These are phyloP conservation scores for Glycine soja DNA, from an alignment of 306 rosid species.

Conservation along the genomic window DNA sequence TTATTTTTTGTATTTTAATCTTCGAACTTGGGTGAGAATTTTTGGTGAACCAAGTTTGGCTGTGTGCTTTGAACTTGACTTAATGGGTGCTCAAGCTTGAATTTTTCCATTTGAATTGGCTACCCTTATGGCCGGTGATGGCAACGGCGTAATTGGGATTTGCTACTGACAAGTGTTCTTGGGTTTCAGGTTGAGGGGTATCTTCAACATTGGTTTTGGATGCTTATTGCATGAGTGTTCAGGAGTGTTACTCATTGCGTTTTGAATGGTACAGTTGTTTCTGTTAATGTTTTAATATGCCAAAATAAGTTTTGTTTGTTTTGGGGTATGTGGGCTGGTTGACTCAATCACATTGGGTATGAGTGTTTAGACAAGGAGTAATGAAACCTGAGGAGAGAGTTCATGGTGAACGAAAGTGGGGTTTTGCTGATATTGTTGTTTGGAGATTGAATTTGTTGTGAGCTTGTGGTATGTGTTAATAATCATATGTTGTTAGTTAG, in stretches of 20 bases:
- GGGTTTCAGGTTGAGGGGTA: constrained; percentile 54
- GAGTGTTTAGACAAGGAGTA: constrained; percentile 37
- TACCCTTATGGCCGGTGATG: neutral
- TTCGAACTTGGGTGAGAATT: constrained; percentile 44
- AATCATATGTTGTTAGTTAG: constrained; percentile 24
- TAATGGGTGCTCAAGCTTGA: constrained; percentile 45
- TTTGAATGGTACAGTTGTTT: constrained; percentile 53
- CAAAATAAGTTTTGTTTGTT: constrained; percentile 45
- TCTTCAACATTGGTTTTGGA: constrained; percentile 46
- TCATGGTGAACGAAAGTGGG: constrained; percentile 20
- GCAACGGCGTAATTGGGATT: constrained; percentile 29
- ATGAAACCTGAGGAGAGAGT: constrained; percentile 30
- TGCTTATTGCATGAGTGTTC: constrained; percentile 38
- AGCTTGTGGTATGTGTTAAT: constrained; percentile 40
- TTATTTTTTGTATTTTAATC: constrained; percentile 20
- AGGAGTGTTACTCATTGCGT: constrained; percentile 37
- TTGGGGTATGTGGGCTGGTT: constrained; percentile 49
- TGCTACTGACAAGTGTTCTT: constrained; percentile 46
- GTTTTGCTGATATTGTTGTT: constrained; percentile 38
- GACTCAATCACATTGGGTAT: no score
- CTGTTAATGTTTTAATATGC: constrained; percentile 38
- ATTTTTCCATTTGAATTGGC: constrained; percentile 39
- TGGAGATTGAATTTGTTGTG: constrained; percentile 36
- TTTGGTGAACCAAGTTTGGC: no score
- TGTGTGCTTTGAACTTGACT: constrained; percentile 22